Base-by-base conservation (phyloP, 1,284 basidiomycete genomes). In the Ustilago curta region DNA sequence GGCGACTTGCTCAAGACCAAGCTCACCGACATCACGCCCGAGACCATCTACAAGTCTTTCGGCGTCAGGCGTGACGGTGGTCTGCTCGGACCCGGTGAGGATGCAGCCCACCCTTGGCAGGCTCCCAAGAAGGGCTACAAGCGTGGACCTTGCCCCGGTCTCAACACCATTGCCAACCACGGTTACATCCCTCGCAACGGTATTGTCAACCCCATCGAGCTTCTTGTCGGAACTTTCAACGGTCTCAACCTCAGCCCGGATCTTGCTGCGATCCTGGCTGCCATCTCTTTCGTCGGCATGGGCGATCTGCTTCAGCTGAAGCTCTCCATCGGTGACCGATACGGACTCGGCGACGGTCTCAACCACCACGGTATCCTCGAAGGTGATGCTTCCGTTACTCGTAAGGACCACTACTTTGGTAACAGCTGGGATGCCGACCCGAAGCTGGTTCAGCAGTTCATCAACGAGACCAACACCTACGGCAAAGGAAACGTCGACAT, bases 111-210 rank as follows among this genome's bases (percentile, higher is more conserved):
- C 19, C 55, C 66, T 7, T 68, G 59, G 59, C 59, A 68, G 42
- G n/a, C 66, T 6, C 66, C 50, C n/a, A 23, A 54, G 0, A 1
- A 12, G 7, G 68, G 68, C 5, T 61, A 56, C 31, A 64, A 60
- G 25, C 68, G 68, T 29, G 84, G 85, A 43, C 79, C 81, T 11
- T 85, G 84, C 67, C 85, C 85, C 4, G 84, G 83, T 31, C 74
- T 86, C 40, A 85, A 85, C 77, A 81, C 82, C 0, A 54, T 82
- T 14, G 85, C 85, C 35, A 84, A 83, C 58, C 82, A 85, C 68
- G 45, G 77, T 60, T 69, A 61, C 62, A 27, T 64, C 7, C 59
- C 59, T 2, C 58, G 80, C 31, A 74, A 65, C 59, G 85, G 85
- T 39, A 69, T 86, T 40, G 76, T 84, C 49, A 81, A 77, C 32